These are phyloP conservation scores for Cryptosporidium andersoni DNA, from an alignment of 169 alveolate genomes.

Conservation along the genomic window DNA sequence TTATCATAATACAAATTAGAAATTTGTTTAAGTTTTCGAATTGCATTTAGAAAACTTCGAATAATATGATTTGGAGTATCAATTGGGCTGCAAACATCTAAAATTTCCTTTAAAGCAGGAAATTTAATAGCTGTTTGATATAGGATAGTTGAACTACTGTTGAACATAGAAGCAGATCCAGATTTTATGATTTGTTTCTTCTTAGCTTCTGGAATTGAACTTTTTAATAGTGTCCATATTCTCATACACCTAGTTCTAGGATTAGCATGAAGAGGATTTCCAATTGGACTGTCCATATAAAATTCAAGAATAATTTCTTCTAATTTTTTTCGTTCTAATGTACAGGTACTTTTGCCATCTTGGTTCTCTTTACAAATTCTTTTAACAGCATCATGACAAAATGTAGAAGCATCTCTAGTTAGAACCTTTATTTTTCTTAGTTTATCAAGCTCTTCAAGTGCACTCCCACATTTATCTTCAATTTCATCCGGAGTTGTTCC, in stretches of 20 bases:
- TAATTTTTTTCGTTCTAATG: slow-evolving; percentile 26
- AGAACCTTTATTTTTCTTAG: slow-evolving; percentile 19
- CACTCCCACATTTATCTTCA: slow-evolving; percentile 60
- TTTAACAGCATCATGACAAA: slow-evolving; percentile 53
- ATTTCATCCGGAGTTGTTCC: slow-evolving; percentile 62
- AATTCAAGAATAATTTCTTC: slow-evolving; percentile 39
- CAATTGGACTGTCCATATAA: slow-evolving; percentile 65
- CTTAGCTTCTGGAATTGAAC: slow-evolving; percentile 12
- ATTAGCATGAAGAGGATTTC: slow-evolving; percentile 46
- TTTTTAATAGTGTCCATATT: slow-evolving; percentile 41
- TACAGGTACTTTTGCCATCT: slow-evolving; percentile 36
- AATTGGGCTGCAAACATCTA: slow-evolving; percentile 69
- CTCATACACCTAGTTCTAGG: slow-evolving; percentile 71
- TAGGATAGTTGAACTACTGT: too few relatives aligned
- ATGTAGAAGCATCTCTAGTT: slow-evolving; percentile 42
- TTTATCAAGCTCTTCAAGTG: slow-evolving; percentile 53
- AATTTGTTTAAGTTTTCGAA: slow-evolving; percentile 34
- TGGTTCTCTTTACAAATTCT: slow-evolving; percentile 31
- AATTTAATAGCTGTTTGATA: slow-evolving; percentile 15
- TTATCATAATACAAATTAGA: slow-evolving; percentile 8
- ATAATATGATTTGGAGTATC: slow-evolving; percentile 54
- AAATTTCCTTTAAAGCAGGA: slow-evolving; percentile 31
- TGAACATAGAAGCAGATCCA: background rate
- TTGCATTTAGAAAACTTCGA: slow-evolving; percentile 23
- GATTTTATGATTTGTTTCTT: slow-evolving; percentile 25